Evolutionary conservation across 2,329 filamentous ascomycete genomes (phyloP), one percentile per base, ranked within the genome.

Genomic region (Neurospora sp.): DNA sequence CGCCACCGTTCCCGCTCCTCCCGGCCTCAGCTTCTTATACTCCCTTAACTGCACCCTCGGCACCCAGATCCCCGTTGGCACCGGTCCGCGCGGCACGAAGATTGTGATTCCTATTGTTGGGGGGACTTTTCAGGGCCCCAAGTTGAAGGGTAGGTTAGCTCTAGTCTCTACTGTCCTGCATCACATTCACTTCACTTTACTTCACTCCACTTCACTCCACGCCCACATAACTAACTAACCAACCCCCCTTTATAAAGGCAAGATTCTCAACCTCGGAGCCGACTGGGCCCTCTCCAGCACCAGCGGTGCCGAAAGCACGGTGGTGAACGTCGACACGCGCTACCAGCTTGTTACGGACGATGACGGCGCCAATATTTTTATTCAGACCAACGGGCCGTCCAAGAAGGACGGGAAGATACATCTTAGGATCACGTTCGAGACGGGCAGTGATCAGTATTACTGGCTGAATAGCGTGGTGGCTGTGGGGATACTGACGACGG

Each of bases 401-500:
- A 76, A 77, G 72, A 13, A 70, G 33, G 73, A 76, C 67, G 76
- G 76, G 0, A 46, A 23, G 0, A 58, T 77, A 11, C 76, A 78
- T 52, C 71, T 78, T 19, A 71, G 73, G 15, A 69, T 75, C 4
- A 19, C 70, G 2, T 76, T 78, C 38, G 76, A 78, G 72, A 78
- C 78, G 40, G 75, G 75, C 13, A 74, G 73, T 58, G 43, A 67
- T 11, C 72, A 76, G 68, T 78, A 78, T 62, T 76, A 75, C 66
- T 78, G 77, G 77, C 66, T 79, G 33, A 79, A 79, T 72, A 74
- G 78, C 66, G 73, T 78, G 13, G 71, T 78, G 38, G 75, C 75
- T 0, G 76, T 78, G 6, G 78, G 76, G 1, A 70, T 77, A 1
- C 36, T 78, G 71, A 74, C 43, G 33, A 23, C 72, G 5, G 74